Evolutionary conservation across 331 rosid species (phyloP).

Genomic region (Acacia pycnantha): DNA sequence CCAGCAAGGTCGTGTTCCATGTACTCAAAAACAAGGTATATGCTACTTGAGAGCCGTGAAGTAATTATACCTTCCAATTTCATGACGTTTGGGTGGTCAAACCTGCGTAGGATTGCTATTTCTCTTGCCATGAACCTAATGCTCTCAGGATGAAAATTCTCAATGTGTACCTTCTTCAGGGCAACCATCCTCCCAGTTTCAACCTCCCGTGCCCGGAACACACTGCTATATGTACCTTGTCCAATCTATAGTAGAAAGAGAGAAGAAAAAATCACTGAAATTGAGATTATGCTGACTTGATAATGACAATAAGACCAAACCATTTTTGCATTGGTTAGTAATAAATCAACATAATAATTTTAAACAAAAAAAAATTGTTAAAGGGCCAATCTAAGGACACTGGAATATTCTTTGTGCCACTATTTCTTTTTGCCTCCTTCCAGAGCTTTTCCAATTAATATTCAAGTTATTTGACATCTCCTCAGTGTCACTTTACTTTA

Average conservation of each 20-base stretch:
- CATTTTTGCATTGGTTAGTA: conserved; percentile 12
- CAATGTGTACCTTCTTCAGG: conserved; percentile 89
- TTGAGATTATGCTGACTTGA: conserved; percentile 1
- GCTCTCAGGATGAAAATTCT: conserved; percentile 79
- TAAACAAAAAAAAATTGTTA: neutral
- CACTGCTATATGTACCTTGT: conserved; percentile 97
- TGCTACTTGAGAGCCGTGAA: conserved; percentile 70
- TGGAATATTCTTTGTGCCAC: neutral
- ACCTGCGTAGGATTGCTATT: conserved; percentile 79
- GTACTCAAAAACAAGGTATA: conserved; percentile 95
- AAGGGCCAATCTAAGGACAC: neutral
- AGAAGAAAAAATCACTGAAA: neutral
- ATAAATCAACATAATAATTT: neutral
- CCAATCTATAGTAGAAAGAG: conserved; percentile 60
- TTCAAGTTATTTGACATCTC: neutral
- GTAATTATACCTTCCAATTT: conserved; percentile 86
- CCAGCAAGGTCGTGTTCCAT: conserved; percentile 99
- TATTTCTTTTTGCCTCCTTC: neutral
- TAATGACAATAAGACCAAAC: conserved; percentile 1
- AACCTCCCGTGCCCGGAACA: conserved; percentile 78
- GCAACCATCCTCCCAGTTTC: conserved; percentile 82
- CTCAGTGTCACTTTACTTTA: too few relatives aligned
- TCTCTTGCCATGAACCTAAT: conserved; percentile 96
- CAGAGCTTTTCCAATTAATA: neutral
- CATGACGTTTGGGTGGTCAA: conserved; percentile 95